Evolutionary conservation across 1,139 yeast species (phyloP).

Genomic region (Taiozyma sp.): DNA sequence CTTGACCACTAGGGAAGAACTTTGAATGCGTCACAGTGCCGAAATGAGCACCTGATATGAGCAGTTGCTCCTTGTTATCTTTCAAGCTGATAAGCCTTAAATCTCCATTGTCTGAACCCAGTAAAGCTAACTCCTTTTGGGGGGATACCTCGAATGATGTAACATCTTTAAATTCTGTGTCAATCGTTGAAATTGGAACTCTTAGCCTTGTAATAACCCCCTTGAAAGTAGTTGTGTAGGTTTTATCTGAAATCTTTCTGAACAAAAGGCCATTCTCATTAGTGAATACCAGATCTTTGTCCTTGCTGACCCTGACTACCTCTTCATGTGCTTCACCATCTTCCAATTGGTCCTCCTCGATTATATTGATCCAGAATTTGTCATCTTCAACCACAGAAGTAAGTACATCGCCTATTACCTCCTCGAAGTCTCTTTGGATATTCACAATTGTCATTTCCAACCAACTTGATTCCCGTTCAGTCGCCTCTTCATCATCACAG

Average conservation of each 20-base stretch:
- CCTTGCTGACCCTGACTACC: conserved; percentile 16
- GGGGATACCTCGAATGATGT: conserved; percentile 31
- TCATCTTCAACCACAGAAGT: conserved; percentile 24
- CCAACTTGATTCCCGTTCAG: neutral
- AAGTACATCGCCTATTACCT: conserved; percentile 34
- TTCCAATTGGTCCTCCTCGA: conserved; percentile 26
- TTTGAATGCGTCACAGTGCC: conserved; percentile 34
- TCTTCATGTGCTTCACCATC: conserved; percentile 26
- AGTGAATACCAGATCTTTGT: conserved; percentile 8
- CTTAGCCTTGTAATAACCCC: conserved; percentile 12
- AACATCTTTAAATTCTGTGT: conserved; percentile 1
- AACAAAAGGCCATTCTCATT: conserved; percentile 13
- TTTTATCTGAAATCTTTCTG: neutral
- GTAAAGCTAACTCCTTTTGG: conserved; percentile 25
- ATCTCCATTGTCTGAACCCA: conserved; percentile 43
- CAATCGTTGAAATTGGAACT: conserved; percentile 10
- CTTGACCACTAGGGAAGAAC: conserved; percentile 60
- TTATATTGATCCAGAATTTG: conserved; percentile 37
- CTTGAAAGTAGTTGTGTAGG: conserved; percentile 14
- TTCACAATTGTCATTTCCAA: neutral
- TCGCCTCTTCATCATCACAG: neutral
- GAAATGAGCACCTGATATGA: conserved; percentile 39
- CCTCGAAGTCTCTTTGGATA: conserved; percentile 25
- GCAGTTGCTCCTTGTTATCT: conserved; percentile 2
- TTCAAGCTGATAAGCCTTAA: conserved; percentile 24